Conservation (phyloP, 345 rosid species). For the Geranium rotundifolium region DNA sequence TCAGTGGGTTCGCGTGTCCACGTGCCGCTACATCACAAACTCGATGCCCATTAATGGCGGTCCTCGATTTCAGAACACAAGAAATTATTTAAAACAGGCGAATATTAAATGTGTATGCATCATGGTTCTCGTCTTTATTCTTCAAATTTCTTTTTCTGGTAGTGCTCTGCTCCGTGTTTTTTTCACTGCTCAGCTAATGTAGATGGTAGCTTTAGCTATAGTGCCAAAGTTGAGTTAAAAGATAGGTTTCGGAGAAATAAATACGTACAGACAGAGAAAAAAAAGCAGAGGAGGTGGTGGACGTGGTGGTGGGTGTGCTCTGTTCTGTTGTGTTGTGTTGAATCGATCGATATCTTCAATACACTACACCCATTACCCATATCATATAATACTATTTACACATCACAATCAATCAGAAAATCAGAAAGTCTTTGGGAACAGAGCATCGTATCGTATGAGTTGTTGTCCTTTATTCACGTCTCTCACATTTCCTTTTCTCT, state of each 20-base stretch:
- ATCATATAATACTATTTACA: too few relatives aligned
- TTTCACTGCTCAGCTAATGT: too few relatives aligned
- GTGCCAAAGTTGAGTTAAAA: not conserved
- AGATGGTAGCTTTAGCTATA: not conserved
- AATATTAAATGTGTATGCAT: too few relatives aligned
- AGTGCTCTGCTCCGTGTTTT: too few relatives aligned
- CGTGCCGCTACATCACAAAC: too few relatives aligned
- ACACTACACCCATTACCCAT: not conserved
- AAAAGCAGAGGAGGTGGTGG: not conserved
- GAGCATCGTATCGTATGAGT: not conserved
- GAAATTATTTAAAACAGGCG: too few relatives aligned
- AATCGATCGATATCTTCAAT: not conserved
- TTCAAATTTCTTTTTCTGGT: not conserved
- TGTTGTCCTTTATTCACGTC: not conserved
- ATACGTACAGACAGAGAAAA: not conserved
- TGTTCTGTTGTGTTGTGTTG: not conserved
- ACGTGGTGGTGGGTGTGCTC: not conserved
- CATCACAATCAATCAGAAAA: not conserved
- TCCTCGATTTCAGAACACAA: too few relatives aligned
- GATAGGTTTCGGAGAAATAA: not conserved
- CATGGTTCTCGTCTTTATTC: too few relatives aligned
- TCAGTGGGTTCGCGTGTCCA: too few relatives aligned
- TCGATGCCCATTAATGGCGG: too few relatives aligned
- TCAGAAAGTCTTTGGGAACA: not conserved
- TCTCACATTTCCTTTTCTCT: not conserved